Evolutionary conservation across 345 rosid genomes (phyloP).

Genomic region (Cardamine resedifolia): DNA sequence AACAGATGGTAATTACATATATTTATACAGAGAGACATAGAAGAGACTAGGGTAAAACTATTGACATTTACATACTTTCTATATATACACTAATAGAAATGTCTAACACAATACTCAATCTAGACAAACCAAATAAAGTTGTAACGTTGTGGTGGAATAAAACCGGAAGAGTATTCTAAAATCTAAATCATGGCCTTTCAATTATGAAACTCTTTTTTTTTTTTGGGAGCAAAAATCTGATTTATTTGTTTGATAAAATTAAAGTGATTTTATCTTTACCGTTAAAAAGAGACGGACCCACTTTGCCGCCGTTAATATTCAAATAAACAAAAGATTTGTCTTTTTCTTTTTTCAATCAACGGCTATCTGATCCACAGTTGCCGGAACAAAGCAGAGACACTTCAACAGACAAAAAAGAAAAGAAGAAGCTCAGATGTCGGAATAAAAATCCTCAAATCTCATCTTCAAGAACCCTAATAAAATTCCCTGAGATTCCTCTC

Average conservation of each 20-base stretch:
- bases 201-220: neutral
- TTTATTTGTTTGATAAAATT: too few relatives aligned
- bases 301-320: slow-evolving; percentile 32
- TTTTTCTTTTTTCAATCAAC: slow-evolving; percentile 23
- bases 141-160: neutral
- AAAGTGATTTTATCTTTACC: slow-evolving; percentile 1
- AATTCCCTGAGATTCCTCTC: slow-evolving; percentile 31
- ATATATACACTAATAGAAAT: too few relatives aligned
- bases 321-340: slow-evolving; percentile 11
- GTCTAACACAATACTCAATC: slow-evolving; percentile 4
- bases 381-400: slow-evolving; percentile 17
- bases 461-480: slow-evolving; percentile 30
- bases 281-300: slow-evolving; percentile 34
- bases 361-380: slow-evolving; percentile 37
- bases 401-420: neutral
- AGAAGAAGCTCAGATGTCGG: slow-evolving; percentile 1
- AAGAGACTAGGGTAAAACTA: too few relatives aligned
- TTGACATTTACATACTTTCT: too few relatives aligned
- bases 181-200: neutral
- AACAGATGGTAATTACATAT: too few relatives aligned
- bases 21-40: too few relatives aligned
- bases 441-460: neutral
- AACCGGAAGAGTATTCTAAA: neutral
- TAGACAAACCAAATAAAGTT: slow-evolving; percentile 19
- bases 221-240: too few relatives aligned